Evolutionary conservation across 1,284 basidiomycete genomes (phyloP).

Genomic region (Pascua guehoae): DNA sequence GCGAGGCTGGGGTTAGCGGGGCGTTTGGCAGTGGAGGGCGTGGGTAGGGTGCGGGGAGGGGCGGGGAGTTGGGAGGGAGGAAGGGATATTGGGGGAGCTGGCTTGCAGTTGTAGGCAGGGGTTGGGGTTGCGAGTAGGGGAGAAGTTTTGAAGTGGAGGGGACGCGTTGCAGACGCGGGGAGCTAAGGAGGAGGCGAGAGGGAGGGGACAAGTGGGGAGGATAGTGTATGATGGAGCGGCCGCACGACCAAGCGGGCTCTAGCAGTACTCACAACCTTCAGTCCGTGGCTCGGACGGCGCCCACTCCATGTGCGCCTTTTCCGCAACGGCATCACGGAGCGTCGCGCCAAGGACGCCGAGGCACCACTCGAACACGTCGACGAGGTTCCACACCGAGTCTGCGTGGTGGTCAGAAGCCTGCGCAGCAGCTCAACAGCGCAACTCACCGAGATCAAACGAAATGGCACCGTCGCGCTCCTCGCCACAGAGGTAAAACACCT

Average conservation of each 20-base stretch:
- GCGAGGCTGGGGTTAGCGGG: neutral
- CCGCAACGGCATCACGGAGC: slow-evolving; percentile 29
- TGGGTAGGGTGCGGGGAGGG: no score
- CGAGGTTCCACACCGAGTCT: slow-evolving; percentile 39
- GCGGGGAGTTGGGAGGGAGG: no score
- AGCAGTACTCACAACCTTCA: slow-evolving; percentile 4
- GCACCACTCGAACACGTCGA: slow-evolving; percentile 37
- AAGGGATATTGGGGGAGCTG: no score
- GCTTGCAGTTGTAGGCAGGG: no score
- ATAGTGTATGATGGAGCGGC: no score
- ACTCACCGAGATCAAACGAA: slow-evolving; percentile 37
- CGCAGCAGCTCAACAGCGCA: neutral
- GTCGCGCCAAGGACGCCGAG: slow-evolving; percentile 19
- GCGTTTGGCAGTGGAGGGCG: neutral
- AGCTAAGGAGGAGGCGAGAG: no score
- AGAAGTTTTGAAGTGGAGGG: no score
- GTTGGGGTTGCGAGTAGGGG: no score
- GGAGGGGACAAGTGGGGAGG: no score
- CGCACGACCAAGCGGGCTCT: no score
- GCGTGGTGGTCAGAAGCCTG: neutral
- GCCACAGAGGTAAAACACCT: slow-evolving; percentile 28
- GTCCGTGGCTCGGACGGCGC: slow-evolving; percentile 8
- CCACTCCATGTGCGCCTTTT: slow-evolving; percentile 28
- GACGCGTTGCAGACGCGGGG: no score
- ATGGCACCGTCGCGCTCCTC: slow-evolving; percentile 18